Evolutionary conservation across 2,329 filamentous ascomycete genomes (phyloP), one percentile per base, ranked within the genome.

Genomic region (Fusarium chuoi): DNA sequence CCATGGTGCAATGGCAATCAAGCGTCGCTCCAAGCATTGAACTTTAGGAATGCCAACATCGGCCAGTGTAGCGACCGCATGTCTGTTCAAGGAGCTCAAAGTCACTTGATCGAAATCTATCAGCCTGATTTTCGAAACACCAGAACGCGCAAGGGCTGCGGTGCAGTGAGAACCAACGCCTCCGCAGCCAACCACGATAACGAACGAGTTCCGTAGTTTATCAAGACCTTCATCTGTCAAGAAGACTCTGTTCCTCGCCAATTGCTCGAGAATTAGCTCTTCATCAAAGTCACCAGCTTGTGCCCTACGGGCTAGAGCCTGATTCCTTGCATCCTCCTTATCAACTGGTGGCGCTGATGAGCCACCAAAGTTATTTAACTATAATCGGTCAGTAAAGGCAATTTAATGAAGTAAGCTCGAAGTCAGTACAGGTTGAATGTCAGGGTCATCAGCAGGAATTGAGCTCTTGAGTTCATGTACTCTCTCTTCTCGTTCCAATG

Each of bases 61-160:
- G 22, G 94, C 94, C 12, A 98, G 87, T 1, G 96, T 98, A 10
- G 96, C 96, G 3, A 99, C 92, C 14, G 96, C 95, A 83, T 99
- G 96, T n/a, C 96, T 88, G 82, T 99, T 99, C 62, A 99, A 85
- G 7, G 95, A 98, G 73, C 94, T 97, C 49, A 99, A 87, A 1
- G 95, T 97, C 39, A 99, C 96, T 87, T 99, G 96, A 81, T 99
- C 96, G 81, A 99, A 99, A 82, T 99, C 96, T 75, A 99, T 91
- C 42, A 99, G 89, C 2, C 96, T 92, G 62, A 99, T 88, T 77
- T 91, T 92, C n/a, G 93, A 92, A 48, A 97, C 94, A 38, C 96
- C 96, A 1, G 95, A 98, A 36, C 96, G 92, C 10, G 94, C 93
- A 36, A 99, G 90, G 7, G 96, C 92, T 4, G 95, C 92, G 9